Conservation (phyloP, 192 early-diverging fungal species). For the Dissophora globulifera region DNA sequence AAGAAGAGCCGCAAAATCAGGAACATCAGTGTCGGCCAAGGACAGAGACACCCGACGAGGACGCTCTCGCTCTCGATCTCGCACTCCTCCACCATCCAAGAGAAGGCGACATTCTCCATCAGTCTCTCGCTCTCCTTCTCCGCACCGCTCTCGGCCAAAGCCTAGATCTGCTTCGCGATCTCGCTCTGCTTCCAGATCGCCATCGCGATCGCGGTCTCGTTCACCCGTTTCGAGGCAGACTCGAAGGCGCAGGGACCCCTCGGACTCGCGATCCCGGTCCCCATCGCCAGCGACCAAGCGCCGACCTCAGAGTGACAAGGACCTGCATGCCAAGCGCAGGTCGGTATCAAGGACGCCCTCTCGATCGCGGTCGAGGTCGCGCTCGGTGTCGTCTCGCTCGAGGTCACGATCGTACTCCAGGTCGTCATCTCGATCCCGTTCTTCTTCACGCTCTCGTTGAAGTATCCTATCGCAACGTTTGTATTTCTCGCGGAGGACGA, state of each 20-base stretch:
- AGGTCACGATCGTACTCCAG: slow-evolving; percentile 14
- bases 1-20: slow-evolving; percentile 9
- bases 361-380: slow-evolving; percentile 17
- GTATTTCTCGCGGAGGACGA: too few species aligned
- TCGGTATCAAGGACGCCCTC: too few species aligned
- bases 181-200: slow-evolving; percentile 21
- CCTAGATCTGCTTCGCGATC: slow-evolving; percentile 1
- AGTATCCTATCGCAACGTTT: too few species aligned
- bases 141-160: too few species aligned
- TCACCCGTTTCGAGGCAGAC: slow-evolving; percentile 12
- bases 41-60: slow-evolving; percentile 12
- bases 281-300: too few species aligned
- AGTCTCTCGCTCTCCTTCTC: slow-evolving; percentile 13
- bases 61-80: slow-evolving; percentile 21
- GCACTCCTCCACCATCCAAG: slow-evolving; percentile 9
- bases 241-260: too few species aligned
- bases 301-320: too few species aligned
- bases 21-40: not conserved
- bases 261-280: too few species aligned
- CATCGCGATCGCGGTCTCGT: slow-evolving; percentile 5
- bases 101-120: slow-evolving; percentile 15
- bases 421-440: slow-evolving; percentile 22
- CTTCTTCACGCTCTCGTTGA: too few species aligned
- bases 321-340: too few species aligned
- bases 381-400: slow-evolving; percentile 13